Evolutionary conservation across 106 monocot genomes (phyloP).

Genomic region (Hemerocallis citrina): DNA sequence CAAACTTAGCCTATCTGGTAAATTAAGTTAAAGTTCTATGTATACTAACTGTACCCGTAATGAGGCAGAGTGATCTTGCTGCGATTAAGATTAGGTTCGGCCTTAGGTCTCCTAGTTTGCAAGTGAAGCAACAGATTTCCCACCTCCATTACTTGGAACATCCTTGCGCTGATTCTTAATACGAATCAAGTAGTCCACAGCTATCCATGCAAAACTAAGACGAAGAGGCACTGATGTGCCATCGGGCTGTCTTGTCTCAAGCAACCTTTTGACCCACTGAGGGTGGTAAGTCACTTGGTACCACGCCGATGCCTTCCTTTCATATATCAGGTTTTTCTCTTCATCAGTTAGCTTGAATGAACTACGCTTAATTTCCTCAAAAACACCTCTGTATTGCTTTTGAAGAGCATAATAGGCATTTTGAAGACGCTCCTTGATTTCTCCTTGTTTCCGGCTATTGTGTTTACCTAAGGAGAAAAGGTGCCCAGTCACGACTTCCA

Average conservation of each 20-base stretch:
- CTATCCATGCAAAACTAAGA: slow-evolving; percentile 92
- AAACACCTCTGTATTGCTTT: slow-evolving; percentile 48
- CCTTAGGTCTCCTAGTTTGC: slow-evolving; percentile 38
- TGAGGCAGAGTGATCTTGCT: slow-evolving; percentile 75
- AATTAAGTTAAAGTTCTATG: too few relatives aligned
- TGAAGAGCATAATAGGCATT: slow-evolving; percentile 54
- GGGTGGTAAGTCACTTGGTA: slow-evolving; percentile 94
- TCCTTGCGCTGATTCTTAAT: slow-evolving; percentile 44
- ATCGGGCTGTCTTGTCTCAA: slow-evolving; percentile 32
- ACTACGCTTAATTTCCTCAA: slow-evolving; percentile 29
- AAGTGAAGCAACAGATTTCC: slow-evolving; percentile 36
- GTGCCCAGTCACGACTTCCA: slow-evolving; percentile 77
- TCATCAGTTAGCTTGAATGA: slow-evolving; percentile 32
- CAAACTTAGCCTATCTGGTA: too few relatives aligned
- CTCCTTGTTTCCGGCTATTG: slow-evolving; percentile 72
- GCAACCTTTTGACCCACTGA: slow-evolving; percentile 38
- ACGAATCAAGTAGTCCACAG: slow-evolving; percentile 64
- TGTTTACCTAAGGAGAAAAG: slow-evolving; percentile 44
- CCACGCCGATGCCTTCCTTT: slow-evolving; percentile 86
- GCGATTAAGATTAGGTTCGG: not conserved
- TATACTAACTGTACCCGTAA: too few relatives aligned
- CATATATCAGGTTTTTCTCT: slow-evolving; percentile 34
- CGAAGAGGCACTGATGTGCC: slow-evolving; percentile 24
- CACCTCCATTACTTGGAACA: slow-evolving; percentile 2
- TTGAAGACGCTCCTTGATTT: slow-evolving; percentile 70